A percentile compares a stretch with the other conserved stretches of the same genome.
Conservation (phyloP, 495 filamentous ascomycete species). For the Bryoglossum gracile region DNA sequence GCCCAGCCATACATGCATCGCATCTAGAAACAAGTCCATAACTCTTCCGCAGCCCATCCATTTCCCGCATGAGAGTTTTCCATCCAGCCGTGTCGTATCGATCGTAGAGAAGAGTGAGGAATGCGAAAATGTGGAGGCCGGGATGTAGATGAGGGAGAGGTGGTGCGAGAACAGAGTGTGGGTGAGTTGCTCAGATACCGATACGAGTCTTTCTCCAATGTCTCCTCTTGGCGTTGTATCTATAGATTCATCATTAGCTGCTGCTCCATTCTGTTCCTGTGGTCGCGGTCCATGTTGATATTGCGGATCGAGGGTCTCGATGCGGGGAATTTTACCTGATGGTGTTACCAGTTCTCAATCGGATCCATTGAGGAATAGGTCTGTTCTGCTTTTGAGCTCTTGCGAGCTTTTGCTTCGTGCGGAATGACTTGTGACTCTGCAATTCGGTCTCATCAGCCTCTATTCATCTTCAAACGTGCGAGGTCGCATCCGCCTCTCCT, state of each 20-base stretch:
- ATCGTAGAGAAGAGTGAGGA: not conserved
- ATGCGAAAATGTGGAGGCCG: not conserved
- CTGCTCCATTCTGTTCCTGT: not conserved
- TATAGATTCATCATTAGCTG: constrained; percentile 34
- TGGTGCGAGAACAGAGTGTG: constrained; percentile 2
- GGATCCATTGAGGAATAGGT: constrained; percentile 99
- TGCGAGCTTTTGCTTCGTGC: constrained; percentile 99
- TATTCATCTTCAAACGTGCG: constrained; percentile 9
- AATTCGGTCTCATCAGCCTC: constrained; percentile 25
- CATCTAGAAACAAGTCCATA: not conserved
- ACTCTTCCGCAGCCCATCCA: not conserved
- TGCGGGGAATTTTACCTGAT: constrained; percentile 22
- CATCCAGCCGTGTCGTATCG: constrained; percentile 2
- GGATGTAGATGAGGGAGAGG: constrained; percentile 15
- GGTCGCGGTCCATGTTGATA: not conserved
- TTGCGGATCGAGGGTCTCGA: not conserved
- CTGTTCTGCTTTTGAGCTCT: constrained; percentile 99
- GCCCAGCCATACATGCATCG: not conserved
- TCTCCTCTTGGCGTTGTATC: constrained; percentile 99
- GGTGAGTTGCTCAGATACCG: constrained; percentile 64
- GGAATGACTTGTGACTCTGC: constrained; percentile 98
- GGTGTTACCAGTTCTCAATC: constrained; percentile 95
- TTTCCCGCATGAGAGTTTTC: not conserved
- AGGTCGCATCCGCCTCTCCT: not conserved
- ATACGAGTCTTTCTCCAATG: constrained; percentile 99